Evolutionary conservation across 2,329 filamentous ascomycete genomes (phyloP).

Genomic region (Colletotrichum sojae): DNA sequence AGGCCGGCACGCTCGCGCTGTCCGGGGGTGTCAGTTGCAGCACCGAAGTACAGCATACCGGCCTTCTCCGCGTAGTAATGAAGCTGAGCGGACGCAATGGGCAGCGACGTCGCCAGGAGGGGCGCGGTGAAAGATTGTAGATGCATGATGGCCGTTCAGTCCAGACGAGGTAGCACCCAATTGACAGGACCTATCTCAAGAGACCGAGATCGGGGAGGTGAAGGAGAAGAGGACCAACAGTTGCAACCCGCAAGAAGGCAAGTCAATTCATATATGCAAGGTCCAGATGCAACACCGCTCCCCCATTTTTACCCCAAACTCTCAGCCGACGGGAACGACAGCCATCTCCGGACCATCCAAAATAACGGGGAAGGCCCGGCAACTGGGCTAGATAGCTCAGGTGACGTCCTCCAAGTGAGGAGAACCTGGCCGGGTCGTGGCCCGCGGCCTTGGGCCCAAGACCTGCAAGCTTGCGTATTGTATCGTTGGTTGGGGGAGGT

Average conservation of each 20-base stretch:
- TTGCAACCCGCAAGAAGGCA: slow-evolving; percentile 9
- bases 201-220: slow-evolving; percentile 19
- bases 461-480: slow-evolving; percentile 14
- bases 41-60: slow-evolving; percentile 72
- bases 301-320: slow-evolving; percentile 27
- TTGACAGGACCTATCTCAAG: slow-evolving; percentile 21
- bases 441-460: slow-evolving; percentile 31
- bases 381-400: background rate
- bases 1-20: slow-evolving; percentile 59
- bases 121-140: slow-evolving; percentile 43
- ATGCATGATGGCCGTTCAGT: slow-evolving; percentile 43
- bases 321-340: slow-evolving; percentile 17
- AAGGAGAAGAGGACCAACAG: background rate
- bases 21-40: slow-evolving; percentile 68
- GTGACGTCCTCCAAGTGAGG: slow-evolving; percentile 38
- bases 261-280: slow-evolving; percentile 40
- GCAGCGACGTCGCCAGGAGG: slow-evolving; percentile 48
- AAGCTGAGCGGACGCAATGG: slow-evolving; percentile 55
- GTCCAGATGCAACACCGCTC: slow-evolving; percentile 16
- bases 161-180: background rate
- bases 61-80: slow-evolving; percentile 65
- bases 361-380: background rate
- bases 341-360: slow-evolving; percentile 17
- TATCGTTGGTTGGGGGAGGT: slow-evolving; percentile 21
- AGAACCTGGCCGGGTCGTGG: slow-evolving; percentile 15